phyloP scores from a whole-genome alignment of 805 yeast genomes.

The Blastobotrys terrestris region DNA sequence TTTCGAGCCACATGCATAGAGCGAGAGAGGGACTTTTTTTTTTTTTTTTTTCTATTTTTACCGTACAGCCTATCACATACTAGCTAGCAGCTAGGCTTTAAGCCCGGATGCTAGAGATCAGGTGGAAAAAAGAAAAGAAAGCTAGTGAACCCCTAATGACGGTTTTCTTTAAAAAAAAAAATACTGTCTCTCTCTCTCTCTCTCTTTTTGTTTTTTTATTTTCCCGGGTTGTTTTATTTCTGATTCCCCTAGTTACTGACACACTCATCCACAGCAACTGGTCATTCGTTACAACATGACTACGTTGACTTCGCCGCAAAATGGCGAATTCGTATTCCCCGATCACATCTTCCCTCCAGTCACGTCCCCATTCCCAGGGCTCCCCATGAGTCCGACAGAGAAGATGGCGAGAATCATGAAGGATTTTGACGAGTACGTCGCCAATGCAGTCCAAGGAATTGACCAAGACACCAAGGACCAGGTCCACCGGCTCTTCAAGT shows the following conservation, averaged over 20 bases:
- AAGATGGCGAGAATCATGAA: slow-evolving; percentile 15
- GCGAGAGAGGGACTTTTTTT: not conserved
- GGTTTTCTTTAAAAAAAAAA: not conserved
- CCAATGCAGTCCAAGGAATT: slow-evolving; percentile 6
- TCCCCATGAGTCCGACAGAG: slow-evolving; percentile 19
- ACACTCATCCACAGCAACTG: not conserved
- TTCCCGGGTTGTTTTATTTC: not conserved
- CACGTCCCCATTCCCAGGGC: slow-evolving; percentile 22
- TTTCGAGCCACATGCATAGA: not conserved
- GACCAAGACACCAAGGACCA: slow-evolving; percentile 7
- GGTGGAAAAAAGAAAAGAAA: not conserved
- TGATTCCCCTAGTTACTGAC: not conserved
- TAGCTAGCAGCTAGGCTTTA: not conserved
- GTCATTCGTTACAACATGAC: not conserved
- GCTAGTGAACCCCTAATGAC: not conserved
- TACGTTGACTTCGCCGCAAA: not conserved
- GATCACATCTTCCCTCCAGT: slow-evolving; percentile 28
- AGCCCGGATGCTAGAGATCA: not conserved
- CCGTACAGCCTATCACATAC: not conserved
- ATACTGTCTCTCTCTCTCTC: not conserved
- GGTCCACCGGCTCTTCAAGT: slow-evolving; percentile 19
- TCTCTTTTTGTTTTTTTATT: not conserved
- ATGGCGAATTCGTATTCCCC: slow-evolving; percentile 25
- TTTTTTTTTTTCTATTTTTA: no score
- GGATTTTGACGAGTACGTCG: slow-evolving; percentile 12